Evolutionary conservation across 179 eudicot genomes (phyloP), one percentile per base, ranked within the genome.

Genomic region (Sideroxylon spinosum): DNA sequence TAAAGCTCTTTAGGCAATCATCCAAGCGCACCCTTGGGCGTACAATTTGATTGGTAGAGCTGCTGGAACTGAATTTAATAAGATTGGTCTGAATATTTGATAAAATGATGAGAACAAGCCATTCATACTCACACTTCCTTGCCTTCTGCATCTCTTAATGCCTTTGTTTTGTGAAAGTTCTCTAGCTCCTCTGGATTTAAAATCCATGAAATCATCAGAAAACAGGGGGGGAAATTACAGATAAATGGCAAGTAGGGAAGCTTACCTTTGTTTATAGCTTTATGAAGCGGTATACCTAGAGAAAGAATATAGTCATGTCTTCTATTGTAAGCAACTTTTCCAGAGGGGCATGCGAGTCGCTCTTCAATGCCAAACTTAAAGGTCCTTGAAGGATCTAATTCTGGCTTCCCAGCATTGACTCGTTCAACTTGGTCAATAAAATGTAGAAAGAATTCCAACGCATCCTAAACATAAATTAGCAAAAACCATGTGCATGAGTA

Each of bases 321-420:
- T 75, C 81, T 90, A 81, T 88, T 95, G 82, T 91, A 95, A 75
- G 94, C 87, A 87, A 95, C 99, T 86, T 91, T 95, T 60, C 99
- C 99, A 65, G 99, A 95, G 6, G 96, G 91, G 66, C 99, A 95
- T 71, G 85, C 85, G 78, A 95, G 80, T 79, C 97, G 87, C 80
- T 95, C 99, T 90, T 95, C 98, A 89, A 94, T 86, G 23, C 99
- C 99, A 82, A 95, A 95, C 87, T 95, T 95, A 82, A 95, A 95
- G 81, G 86, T 86, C 84, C 92, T 93, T 12, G 98, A 90, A 19
- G 98, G 99, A 86, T 95, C 98, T 79, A 81, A 74, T 55, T 81
- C 82, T 28, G 93, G 88, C 76, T 90, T 89, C 57, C 92, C 91
- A 52, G 87, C 63, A 83, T 94, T 93, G 73, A 83, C 86, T 73